A percentile compares a stretch with the other conserved stretches of the same genome.
Evolutionary conservation across 257 asterid species (phyloP).

Genomic region (Solanum pinnatisectum): DNA sequence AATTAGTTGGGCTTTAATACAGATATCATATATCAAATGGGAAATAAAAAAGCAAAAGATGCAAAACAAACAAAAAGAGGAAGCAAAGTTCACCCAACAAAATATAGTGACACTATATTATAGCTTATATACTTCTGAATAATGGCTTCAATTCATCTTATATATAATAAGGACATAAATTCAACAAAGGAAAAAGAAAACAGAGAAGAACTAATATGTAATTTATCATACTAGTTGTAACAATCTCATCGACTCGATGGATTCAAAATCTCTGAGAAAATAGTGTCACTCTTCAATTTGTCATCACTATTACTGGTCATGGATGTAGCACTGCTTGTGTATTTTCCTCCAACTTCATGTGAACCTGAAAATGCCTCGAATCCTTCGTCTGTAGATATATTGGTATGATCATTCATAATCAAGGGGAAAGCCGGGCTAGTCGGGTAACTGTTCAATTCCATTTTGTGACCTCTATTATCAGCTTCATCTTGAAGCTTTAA

Average conservation of each 20-base stretch:
- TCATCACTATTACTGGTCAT: neutral
- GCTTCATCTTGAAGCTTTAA: conserved; percentile 44
- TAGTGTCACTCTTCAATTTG: conserved; percentile 5
- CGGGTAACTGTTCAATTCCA: neutral
- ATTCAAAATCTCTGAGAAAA: conserved; percentile 36
- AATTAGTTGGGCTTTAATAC: too few relatives aligned
- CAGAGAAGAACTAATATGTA: neutral
- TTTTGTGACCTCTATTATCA: conserved; percentile 5
- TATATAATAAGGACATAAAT: neutral
- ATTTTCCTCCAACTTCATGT: neutral
- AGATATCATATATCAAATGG: too few relatives aligned
- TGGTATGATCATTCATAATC: neutral
- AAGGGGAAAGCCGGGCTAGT: neutral
- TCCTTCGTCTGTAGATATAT: conserved; percentile 14
- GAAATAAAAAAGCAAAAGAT: neutral
- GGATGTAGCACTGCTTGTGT: neutral
- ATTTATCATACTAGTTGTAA: neutral
- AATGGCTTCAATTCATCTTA: neutral
- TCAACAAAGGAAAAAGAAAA: neutral
- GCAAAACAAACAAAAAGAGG: neutral
- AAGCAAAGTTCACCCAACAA: neutral
- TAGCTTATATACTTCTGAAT: neutral
- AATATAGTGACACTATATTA: neutral
- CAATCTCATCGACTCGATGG: conserved; percentile 21
- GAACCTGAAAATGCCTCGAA: conserved; percentile 14